phyloP scores from a whole-genome alignment of 768 basidiomycete species.

The Mycena galericulata region DNA sequence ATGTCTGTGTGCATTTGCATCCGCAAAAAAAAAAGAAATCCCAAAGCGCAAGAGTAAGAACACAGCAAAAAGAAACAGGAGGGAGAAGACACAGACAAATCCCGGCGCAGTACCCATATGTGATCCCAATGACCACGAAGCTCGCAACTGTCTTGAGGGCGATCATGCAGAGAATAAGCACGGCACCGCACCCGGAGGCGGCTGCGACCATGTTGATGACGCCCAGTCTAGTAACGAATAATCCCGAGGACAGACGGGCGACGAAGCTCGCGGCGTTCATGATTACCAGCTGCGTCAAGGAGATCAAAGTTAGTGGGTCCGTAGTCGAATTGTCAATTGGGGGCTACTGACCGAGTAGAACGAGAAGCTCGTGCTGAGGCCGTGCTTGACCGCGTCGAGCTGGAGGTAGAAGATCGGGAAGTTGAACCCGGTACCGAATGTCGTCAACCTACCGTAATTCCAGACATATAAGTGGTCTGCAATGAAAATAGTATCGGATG shows the following conservation, averaged over 20 bases:
- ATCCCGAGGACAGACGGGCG: constrained; percentile 52
- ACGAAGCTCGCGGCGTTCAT: constrained; percentile 51
- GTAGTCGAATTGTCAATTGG: not conserved
- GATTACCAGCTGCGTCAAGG: constrained; percentile 46
- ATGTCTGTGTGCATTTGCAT: constrained; percentile 38
- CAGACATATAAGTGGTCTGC: too few relatives aligned
- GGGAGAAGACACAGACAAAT: constrained; percentile 45
- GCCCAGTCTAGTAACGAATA: constrained; percentile 46
- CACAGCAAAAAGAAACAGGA: too few relatives aligned
- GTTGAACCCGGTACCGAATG: constrained; percentile 40
- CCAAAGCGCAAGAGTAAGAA: too few relatives aligned
- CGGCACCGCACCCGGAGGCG: constrained; percentile 36
- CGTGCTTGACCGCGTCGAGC: constrained; percentile 46
- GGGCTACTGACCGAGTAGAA: constrained; percentile 52
- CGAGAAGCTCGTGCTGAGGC: constrained; percentile 43
- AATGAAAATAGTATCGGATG: not conserved
- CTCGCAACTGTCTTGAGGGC: constrained; percentile 38
- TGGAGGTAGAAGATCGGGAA: constrained; percentile 54
- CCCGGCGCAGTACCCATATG: constrained; percentile 51
- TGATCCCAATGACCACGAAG: constrained; percentile 41
- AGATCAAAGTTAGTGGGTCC: not conserved
- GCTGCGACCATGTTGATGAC: constrained; percentile 43
- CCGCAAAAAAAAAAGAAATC: constrained; percentile 1
- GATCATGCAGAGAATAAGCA: constrained; percentile 50
- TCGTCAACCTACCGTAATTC: too few relatives aligned